Evolutionary conservation across 2,329 filamentous ascomycete species (phyloP), one percentile per base, ranked within the genome.

Genomic region (Microsporum audouinii): DNA sequence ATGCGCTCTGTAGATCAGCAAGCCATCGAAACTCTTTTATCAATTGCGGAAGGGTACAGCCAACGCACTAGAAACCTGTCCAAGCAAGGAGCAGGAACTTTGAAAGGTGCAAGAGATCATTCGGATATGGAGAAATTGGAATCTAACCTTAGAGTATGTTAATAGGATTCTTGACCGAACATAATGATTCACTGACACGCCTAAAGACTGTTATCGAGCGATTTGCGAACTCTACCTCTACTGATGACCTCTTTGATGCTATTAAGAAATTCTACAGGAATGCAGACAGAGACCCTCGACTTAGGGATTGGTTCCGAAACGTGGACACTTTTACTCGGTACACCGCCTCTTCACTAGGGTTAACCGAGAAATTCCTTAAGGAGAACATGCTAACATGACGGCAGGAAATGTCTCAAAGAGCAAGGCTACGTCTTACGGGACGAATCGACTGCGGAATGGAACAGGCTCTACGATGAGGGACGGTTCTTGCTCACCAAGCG

Each of bases 181-280:
- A 71, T 66, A 68, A 71, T 68, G 68, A 75, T 68, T 74, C 75
- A 77, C 80, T 83, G 74, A 83, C 76, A 66, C 68, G 73, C 55
- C 75, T 77, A 23, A 80, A 89, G 84, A 89, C 85, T 6, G 80
- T 99, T 23, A 86, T 99, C 66, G 94, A 97, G 79, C 88, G 94
- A 56, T 97, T 96, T 68, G 94, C 94, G 71, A 97, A 99, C 74
- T 87, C 87, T 70, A 97, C 94, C 6, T 96, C 91, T 0, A 84
- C 86, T 38, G 87, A 95, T 65, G 89, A 95, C 66, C 78, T 97
- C 2, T 90, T 94, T 77, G 85, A 88, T 17, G 85, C 91, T 0
- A 87, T 99, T 73, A 87, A 91, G 66, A 82, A 85, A 65, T 86
- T 99, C 67, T 97, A 97, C 78, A 79, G 80, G 57, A 89, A 95